Evolutionary conservation across 2,329 filamentous ascomycete species (phyloP).

Genomic region (Akanthomyces dipterigenus): DNA sequence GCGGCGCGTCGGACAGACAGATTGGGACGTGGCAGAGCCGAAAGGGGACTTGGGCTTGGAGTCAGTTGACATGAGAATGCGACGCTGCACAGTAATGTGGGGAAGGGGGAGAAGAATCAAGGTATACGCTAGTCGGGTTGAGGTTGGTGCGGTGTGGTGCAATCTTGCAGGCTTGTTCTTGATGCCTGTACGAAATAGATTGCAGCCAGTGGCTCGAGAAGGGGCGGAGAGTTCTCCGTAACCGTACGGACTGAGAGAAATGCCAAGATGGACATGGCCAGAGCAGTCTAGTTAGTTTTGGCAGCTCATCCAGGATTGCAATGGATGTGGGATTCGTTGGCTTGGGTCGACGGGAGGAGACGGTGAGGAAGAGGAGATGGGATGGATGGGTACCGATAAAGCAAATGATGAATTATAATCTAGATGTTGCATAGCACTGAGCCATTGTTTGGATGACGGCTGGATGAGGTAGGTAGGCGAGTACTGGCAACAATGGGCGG

Average conservation of each 20-base stretch:
- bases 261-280: not conserved
- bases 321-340: not conserved
- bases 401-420: not conserved
- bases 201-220: not conserved
- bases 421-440: not conserved
- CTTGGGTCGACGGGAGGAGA: not conserved
- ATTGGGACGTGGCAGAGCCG: not conserved
- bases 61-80: conserved; percentile 1
- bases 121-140: not conserved
- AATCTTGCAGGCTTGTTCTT: not conserved
- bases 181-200: not conserved
- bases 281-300: not conserved
- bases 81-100: not conserved
- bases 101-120: not conserved
- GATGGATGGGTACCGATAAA: not conserved
- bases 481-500: no score
- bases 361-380: not conserved
- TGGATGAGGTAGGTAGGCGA: not conserved
- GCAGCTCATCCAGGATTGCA: no score
- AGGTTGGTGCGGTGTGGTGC: not conserved
- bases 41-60: not conserved
- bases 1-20: not conserved
- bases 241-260: not conserved
- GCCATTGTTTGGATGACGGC: not conserved
- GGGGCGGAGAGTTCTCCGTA: not conserved